Conservation (phyloP, 306 rosid species). For the Arachis hypogaea region DNA sequence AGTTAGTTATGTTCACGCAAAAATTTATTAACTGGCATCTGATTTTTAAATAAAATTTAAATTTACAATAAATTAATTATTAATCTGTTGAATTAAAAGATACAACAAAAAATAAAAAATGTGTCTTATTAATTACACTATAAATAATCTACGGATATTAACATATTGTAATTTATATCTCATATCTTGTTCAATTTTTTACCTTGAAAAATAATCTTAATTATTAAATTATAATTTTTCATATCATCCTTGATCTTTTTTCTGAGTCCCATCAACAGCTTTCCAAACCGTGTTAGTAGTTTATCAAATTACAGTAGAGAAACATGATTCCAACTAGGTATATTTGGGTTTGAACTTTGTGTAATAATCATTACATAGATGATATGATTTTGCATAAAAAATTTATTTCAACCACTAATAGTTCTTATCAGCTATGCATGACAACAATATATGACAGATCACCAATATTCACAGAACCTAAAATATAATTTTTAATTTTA, state of each 20-base stretch:
- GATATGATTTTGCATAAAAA: constrained; percentile 44
- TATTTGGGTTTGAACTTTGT: constrained; percentile 41
- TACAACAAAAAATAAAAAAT: too few species aligned
- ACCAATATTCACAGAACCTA: constrained; percentile 41
- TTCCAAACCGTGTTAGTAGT: constrained; percentile 24
- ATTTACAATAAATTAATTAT: too few species aligned
- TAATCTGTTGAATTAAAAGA: too few species aligned
- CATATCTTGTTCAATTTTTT: too few species aligned
- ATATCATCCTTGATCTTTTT: neutral
- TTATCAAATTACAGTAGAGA: constrained; percentile 42
- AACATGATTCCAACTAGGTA: constrained; percentile 49
- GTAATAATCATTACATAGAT: constrained; percentile 41
- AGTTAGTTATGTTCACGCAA: too few species aligned
- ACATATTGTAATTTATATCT: too few species aligned
- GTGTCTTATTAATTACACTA: too few species aligned
- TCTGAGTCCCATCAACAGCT: constrained; percentile 1
- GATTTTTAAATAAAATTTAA: too few species aligned
- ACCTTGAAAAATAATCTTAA: neutral
- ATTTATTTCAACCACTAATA: constrained; percentile 41
- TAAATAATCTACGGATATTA: too few species aligned
- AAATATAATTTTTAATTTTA: constrained; percentile 12
- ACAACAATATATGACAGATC: constrained; percentile 39
- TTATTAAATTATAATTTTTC: neutral
- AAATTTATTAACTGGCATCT: too few species aligned
- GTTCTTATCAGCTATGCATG: constrained; percentile 12